Evolutionary conservation across 108 stramenopile species (phyloP), one percentile per base, ranked within the genome.

Genomic region (Aurantiochytrium sp.): DNA sequence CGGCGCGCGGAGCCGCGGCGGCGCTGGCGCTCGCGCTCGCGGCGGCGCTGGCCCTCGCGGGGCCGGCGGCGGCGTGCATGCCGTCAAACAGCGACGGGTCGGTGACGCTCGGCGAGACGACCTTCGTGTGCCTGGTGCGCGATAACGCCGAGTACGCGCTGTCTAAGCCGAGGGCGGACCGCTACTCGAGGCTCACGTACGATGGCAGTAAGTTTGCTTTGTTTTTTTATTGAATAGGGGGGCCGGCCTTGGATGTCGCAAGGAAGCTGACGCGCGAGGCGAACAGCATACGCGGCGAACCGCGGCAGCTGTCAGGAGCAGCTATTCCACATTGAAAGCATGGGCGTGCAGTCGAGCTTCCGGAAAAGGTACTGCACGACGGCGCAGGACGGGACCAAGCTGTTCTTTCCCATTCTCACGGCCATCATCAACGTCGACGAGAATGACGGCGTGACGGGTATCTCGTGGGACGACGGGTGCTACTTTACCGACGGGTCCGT

Each of bases 391-490:
- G 73, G 73, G 8, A 48, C 39, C 36, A 37, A 30, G n/a, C 30
- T 81, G 21, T 81, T 27, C 4, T 81, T 81, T 48, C 45, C 73
- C 42, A 81, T 81, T n/a, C 45, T 81, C 21, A 81, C 73, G 8
- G 73, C 73, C 0, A 81, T 81, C 73, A 81, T 81, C 45, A 81
- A 41, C 45, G 73, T 81, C 2, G 73, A 81, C 27, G 45, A 81
- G 19, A 48, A 30, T n/a, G n/a, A n/a, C 45, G 45, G 39, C 8
- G 73, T 81, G 1, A 41, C 39, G 39, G 73, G 32, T 41, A 81
- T 88, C 3, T 32, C 86, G 8, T 88, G 37, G 30, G 88, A 88
- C 52, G 73, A 88, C 30, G 88, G 73, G 32, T 88, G 88, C 73
- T 48, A 55, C 73, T 86, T 88, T 86, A 87, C 86, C 31, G 88